Evolutionary conservation across 108 stramenopile species (phyloP), one percentile per base, ranked within the genome.

Genomic region (Bacterosira constricta): DNA sequence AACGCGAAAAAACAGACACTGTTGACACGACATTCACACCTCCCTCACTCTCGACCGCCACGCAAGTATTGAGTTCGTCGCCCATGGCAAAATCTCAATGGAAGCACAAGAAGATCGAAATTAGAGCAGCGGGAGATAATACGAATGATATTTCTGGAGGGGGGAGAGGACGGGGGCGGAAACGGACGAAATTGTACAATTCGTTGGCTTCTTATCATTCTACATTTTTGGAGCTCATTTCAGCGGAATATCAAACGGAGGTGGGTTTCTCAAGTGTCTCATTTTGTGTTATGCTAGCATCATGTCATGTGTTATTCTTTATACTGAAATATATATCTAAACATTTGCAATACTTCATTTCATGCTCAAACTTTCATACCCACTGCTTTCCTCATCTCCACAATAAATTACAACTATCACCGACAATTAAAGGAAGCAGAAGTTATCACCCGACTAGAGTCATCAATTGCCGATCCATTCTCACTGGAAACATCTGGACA

Each of bases 171-270:
- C 72, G 93, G 46, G 85, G 87, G 11, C 66, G 90, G 9, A 94
- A 91, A 39, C 84, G 93, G 39, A 61, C 86, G 32, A 76, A 77
- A 35, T 52, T 94, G 26, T 94, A 94, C 75, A 88, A 87, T 60
- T 77, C 79, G 18, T 51, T 94, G 27, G 79, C 89, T 1, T 80
- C 78, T 11, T 94, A 94, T 68, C 89, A 91, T 77, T 77, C 85
- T 47, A 80, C 81, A 4, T 94, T 90, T 64, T 62, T 90, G 36
- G 83, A 69, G 8, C 49, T 90, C 26, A 76, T 94, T 38, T 88
- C 90, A 4, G 63, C 38, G n/a, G 93, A 94, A 53, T 94, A 91
- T 65, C 60, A 65, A 32, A 65, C 80, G 34, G 93, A 94, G 83
- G 90, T 88, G 74, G 81, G 86, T 12, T 52, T 31, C 12, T 41